A percentile compares a stretch with the other conserved stretches of the same genome.
Conservation (phyloP, 148 eudicot genomes). For the Rhododendron kiyosumense region DNA sequence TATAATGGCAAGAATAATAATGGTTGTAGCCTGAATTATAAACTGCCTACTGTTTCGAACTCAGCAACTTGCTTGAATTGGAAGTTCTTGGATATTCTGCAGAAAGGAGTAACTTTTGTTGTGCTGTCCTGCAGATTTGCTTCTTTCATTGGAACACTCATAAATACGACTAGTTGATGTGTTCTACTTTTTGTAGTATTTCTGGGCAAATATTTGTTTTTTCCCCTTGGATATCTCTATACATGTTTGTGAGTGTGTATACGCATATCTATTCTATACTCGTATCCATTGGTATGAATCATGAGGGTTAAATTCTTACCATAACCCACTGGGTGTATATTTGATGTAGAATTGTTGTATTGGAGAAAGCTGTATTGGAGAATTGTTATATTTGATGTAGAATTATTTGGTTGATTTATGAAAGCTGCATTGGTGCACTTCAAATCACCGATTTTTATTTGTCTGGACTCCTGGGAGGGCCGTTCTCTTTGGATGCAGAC, state of each 20-base stretch:
- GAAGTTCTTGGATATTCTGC: too few species aligned
- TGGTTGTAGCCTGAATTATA: too few species aligned
- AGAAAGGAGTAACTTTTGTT: neutral
- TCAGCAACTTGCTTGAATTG: too few species aligned
- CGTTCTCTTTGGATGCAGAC: too few species aligned
- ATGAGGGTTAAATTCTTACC: neutral
- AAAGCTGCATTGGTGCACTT: neutral
- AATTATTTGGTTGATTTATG: neutral
- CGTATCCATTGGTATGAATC: neutral
- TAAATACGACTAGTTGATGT: neutral
- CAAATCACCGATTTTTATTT: neutral
- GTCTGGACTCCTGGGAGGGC: neutral
- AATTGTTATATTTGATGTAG: neutral
- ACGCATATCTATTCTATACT: too few species aligned
- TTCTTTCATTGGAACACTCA: neutral
- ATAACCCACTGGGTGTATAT: too few species aligned
- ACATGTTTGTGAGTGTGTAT: too few species aligned
- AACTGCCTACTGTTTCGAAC: too few species aligned
- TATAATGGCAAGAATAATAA: too few species aligned
- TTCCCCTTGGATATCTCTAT: neutral
- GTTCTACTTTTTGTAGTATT: neutral
- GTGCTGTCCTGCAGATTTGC: neutral
- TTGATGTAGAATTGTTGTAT: neutral
- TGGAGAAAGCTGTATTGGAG: neutral
- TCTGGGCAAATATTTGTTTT: neutral